These are phyloP conservation scores for Ogataea sp. DNA, from an alignment of 805 yeast species.

Conservation along the genomic window DNA sequence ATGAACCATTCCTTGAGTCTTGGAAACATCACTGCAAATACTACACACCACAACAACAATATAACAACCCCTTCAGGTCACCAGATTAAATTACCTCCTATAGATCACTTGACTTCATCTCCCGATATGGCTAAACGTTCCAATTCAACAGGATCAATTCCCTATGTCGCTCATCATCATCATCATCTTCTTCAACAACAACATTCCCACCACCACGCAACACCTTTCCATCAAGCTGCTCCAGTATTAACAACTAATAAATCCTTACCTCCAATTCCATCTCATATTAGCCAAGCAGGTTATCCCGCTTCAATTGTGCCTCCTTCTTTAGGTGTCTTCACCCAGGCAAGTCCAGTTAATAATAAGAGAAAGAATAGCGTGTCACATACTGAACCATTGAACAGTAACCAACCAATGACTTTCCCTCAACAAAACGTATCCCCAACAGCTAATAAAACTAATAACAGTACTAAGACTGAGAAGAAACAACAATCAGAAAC, in stretches of 20 bases:
- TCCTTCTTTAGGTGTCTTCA: not conserved
- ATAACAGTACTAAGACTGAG: too few relatives aligned
- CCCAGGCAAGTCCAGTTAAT: not conserved
- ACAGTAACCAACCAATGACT: too few relatives aligned
- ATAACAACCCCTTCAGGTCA: not conserved
- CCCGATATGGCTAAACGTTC: constrained; percentile 12
- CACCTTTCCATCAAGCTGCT: not conserved
- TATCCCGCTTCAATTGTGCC: not conserved
- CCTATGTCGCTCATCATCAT: not conserved
- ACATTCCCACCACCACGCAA: constrained; percentile 2
- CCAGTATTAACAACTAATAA: not conserved
- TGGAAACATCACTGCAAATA: not conserved
- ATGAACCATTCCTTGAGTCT: too few relatives aligned
- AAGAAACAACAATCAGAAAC: too few relatives aligned
- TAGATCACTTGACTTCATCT: constrained; percentile 17
- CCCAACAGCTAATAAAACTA: too few relatives aligned
- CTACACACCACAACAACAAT: not conserved
- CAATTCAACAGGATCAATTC: not conserved
- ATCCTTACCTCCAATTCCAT: not conserved
- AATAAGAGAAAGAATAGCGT: not conserved
- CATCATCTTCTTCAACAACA: not conserved
- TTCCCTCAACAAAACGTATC: too few relatives aligned
- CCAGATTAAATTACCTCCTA: constrained; percentile 13
- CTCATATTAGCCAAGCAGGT: not conserved
- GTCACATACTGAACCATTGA: too few relatives aligned